Percentiles rank a stretch among this genome's conserved stretches.
Evolutionary conservation across 2,329 filamentous ascomycete species (phyloP).

Genomic region (Cytospora chrysosperma): DNA sequence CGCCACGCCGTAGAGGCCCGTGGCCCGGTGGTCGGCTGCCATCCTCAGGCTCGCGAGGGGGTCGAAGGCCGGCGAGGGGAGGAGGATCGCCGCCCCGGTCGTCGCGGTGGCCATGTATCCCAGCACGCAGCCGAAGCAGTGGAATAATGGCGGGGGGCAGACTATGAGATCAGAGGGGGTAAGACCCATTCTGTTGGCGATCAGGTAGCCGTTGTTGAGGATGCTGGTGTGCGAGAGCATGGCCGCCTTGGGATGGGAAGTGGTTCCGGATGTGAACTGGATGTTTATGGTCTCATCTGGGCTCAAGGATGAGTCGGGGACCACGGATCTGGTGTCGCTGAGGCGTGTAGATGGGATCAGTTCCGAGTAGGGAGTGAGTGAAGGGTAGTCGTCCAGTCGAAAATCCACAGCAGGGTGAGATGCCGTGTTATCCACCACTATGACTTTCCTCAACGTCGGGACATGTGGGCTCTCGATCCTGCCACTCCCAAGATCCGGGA

Average conservation of each 20-base stretch:
- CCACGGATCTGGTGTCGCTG: slow-evolving; percentile 35
- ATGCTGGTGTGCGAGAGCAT: slow-evolving; percentile 84
- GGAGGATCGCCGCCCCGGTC: slow-evolving; percentile 73
- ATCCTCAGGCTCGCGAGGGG: slow-evolving; percentile 66
- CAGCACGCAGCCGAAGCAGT: slow-evolving; percentile 87
- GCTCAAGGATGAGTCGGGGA: slow-evolving; percentile 47
- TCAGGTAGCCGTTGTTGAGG: slow-evolving; percentile 85
- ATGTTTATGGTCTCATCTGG: slow-evolving; percentile 83
- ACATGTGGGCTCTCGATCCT: slow-evolving; percentile 49
- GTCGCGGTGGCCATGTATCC: slow-evolving; percentile 97
- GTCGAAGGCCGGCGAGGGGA: slow-evolving; percentile 85
- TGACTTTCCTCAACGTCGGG: slow-evolving; percentile 67
- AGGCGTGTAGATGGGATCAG: slow-evolving; percentile 32
- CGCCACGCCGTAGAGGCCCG: slow-evolving; percentile 79
- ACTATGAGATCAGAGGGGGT: slow-evolving; percentile 72
- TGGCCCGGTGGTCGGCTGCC: slow-evolving; percentile 53
- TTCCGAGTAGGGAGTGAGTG: slow-evolving; percentile 46
- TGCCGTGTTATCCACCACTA: slow-evolving; percentile 75
- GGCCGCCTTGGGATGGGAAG: slow-evolving; percentile 84
- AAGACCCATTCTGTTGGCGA: slow-evolving; percentile 82
- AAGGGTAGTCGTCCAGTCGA: slow-evolving; percentile 39
- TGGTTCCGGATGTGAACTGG: slow-evolving; percentile 97
- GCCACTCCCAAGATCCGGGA: slow-evolving; percentile 40
- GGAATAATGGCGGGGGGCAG: slow-evolving; percentile 82
- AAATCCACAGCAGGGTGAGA: slow-evolving; percentile 47